phyloP scores from a whole-genome alignment of 1,139 yeast genomes.

The Geotrichum bryndzae region DNA sequence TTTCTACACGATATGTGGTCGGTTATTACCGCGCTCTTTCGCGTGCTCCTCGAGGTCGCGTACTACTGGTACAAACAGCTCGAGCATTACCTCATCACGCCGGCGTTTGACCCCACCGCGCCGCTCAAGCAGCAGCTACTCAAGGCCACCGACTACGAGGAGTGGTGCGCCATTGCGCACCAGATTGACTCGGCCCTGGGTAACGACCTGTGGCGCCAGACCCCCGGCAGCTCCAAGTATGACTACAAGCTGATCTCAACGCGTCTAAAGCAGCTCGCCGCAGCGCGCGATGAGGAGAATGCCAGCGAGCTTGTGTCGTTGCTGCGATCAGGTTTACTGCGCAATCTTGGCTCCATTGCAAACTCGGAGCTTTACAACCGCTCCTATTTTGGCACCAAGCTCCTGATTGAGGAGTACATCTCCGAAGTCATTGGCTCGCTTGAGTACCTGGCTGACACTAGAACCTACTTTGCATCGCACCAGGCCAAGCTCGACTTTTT shows the following conservation, averaged over 20 bases:
- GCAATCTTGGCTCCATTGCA: conserved; percentile 90
- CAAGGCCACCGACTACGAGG: conserved; percentile 27
- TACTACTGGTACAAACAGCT: conserved; percentile 4
- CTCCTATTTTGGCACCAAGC: conserved; percentile 82
- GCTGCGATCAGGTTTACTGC: conserved; percentile 71
- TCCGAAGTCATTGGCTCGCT: conserved; percentile 69
- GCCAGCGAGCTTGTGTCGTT: conserved; percentile 56
- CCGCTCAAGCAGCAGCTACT: conserved; percentile 23
- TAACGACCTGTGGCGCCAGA: conserved; percentile 52
- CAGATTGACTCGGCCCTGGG: conserved; percentile 33
- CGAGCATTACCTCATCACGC: background rate
- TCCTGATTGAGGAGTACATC: conserved; percentile 79
- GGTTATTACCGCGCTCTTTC: background rate
- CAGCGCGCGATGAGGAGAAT: conserved; percentile 59
- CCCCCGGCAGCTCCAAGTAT: conserved; percentile 73
- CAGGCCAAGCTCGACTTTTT: conserved; percentile 75
- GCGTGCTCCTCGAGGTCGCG: background rate
- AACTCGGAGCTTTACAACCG: conserved; percentile 73
- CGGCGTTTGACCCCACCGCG: background rate
- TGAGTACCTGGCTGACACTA: conserved; percentile 39
- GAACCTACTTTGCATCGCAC: conserved; percentile 19
- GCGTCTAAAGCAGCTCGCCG: conserved; percentile 54
- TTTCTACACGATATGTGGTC: background rate
- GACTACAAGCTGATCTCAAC: conserved; percentile 80
- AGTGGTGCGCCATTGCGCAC: conserved; percentile 35